A percentile compares a stretch with the other conserved stretches of the same genome.
Conservation (phyloP, 176 grass and related monocot species). For the Carex cristatella region DNA sequence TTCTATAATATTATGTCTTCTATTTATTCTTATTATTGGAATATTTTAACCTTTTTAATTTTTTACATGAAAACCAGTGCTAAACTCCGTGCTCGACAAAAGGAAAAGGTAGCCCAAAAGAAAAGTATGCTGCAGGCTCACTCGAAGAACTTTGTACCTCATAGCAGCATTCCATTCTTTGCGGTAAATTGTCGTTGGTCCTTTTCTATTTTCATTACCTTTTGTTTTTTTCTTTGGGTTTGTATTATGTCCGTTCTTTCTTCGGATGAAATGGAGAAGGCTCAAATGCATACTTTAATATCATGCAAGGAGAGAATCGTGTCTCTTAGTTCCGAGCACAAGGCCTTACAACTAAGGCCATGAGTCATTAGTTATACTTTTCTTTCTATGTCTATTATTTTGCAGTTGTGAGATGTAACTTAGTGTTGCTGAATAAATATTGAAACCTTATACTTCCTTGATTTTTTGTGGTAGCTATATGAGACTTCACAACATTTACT, state of each 20-base stretch:
- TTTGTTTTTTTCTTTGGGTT: background rate
- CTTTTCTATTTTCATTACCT: background rate
- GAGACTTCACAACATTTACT: background rate
- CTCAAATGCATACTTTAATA: background rate
- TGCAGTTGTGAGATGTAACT: background rate
- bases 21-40: background rate
- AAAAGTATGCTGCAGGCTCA: no score
- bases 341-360: background rate
- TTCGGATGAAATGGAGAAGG: conserved; percentile 1
- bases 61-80: conserved; percentile 54
- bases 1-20: background rate
- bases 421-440: background rate
- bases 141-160: no score
- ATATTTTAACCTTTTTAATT: conserved; percentile 28
- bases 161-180: no score
- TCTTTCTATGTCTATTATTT: background rate
- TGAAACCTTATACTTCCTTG: background rate
- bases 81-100: conserved; percentile 77
- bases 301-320: background rate
- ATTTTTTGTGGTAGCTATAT: background rate
- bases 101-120: conserved; percentile 61
- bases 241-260: background rate
- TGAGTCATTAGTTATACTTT: background rate
- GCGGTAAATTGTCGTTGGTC: no score
- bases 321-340: background rate